Conservation (phyloP, 176 grass and related monocot genomes). For the Cenchrus purpureus region DNA sequence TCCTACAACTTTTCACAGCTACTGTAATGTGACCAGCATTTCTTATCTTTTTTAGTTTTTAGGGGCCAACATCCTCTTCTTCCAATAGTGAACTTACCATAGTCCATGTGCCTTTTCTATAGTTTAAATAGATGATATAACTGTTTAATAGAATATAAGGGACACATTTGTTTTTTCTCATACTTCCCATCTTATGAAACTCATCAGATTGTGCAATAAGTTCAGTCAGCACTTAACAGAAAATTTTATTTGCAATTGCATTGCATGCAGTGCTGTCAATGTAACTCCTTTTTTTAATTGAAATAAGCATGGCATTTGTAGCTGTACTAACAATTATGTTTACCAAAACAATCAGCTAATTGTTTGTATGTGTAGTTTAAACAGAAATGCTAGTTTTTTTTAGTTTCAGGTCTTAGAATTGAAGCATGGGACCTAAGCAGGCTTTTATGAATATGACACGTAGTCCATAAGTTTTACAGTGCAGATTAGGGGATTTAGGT, state of each 20-base stretch:
- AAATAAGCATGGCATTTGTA: neutral
- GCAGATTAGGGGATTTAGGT: neutral
- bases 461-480: neutral
- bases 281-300: neutral
- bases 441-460: neutral
- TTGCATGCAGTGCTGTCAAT: neutral
- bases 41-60: neutral
- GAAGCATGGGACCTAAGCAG: neutral
- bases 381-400: neutral
- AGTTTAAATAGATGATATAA: neutral
- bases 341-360: neutral
- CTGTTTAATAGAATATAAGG: neutral
- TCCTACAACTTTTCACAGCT: neutral
- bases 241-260: neutral
- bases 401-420: too few species aligned
- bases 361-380: neutral
- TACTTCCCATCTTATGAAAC: neutral
- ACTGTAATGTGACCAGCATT: neutral
- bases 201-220: neutral
- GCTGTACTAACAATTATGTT: neutral
- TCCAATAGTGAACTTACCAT: neutral
- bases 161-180: neutral
- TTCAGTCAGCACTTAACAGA: neutral
- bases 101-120: neutral
- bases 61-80: neutral